Conservation (phyloP, 352 stramenopile genomes). For the Thalassiosira pacifica region DNA sequence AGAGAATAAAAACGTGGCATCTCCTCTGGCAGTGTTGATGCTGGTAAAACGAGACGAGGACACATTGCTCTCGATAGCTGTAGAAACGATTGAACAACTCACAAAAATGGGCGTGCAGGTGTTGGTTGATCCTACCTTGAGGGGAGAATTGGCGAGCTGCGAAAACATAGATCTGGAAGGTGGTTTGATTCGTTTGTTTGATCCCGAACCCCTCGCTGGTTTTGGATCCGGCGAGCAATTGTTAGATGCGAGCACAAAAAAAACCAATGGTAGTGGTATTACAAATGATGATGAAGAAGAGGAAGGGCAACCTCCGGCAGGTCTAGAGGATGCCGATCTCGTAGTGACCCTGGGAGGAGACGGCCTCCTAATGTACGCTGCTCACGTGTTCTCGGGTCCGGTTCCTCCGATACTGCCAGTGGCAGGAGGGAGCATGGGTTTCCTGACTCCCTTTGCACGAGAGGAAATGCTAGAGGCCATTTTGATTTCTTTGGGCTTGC, state of each 20-base stretch:
- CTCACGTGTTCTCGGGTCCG: slow-evolving; percentile 82
- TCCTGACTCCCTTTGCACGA: slow-evolving; percentile 93
- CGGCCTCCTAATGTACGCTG: slow-evolving; percentile 90
- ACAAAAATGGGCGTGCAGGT: slow-evolving; percentile 66
- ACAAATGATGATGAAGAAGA: slow-evolving; percentile 28
- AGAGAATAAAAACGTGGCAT: not conserved
- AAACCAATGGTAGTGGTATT: not conserved
- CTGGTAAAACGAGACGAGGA: slow-evolving; percentile 77
- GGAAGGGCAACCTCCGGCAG: slow-evolving; percentile 24
- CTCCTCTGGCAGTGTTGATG: slow-evolving; percentile 69
- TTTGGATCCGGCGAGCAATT: slow-evolving; percentile 67
- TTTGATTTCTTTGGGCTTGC: slow-evolving; percentile 72
- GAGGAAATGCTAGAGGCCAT: slow-evolving; percentile 82
- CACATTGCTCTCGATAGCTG: slow-evolving; percentile 67
- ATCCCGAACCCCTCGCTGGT: slow-evolving; percentile 62
- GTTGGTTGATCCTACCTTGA: slow-evolving; percentile 69
- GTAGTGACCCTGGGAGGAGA: slow-evolving; percentile 92
- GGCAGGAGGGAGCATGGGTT: slow-evolving; percentile 95
- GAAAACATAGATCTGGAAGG: slow-evolving; percentile 68
- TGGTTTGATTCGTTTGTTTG: slow-evolving; percentile 75
- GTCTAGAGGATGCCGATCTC: slow-evolving; percentile 70
- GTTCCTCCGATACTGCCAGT: slow-evolving; percentile 95
- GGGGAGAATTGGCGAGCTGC: slow-evolving; percentile 69
- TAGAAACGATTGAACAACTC: slow-evolving; percentile 47
- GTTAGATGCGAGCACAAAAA: slow-evolving; percentile 7